A percentile compares a stretch with the other conserved stretches of the same genome.
Evolutionary conservation across 352 stramenopile species (phyloP).

Genomic region (Elongisporangium anandrum): DNA sequence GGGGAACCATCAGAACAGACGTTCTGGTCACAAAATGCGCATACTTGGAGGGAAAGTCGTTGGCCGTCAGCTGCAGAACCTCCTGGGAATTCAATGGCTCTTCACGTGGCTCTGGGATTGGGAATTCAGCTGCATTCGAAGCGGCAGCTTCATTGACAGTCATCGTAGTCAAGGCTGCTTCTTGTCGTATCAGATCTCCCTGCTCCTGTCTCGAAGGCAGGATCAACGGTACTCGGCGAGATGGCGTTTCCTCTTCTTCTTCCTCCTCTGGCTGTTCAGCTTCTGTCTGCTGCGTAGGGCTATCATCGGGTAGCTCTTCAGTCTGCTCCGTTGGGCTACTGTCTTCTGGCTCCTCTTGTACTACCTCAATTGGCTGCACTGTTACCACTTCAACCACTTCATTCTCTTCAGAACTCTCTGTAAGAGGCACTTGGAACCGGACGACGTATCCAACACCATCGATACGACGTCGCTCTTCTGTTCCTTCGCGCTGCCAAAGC

Average conservation of each 20-base stretch:
- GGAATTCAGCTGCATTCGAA: background rate
- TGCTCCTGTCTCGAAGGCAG: background rate
- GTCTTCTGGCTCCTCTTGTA: background rate
- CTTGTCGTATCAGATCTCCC: background rate
- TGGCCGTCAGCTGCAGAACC: slow-evolving; percentile 9
- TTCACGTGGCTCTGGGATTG: background rate
- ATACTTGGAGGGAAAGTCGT: slow-evolving; percentile 38
- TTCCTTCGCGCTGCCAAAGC: slow-evolving; percentile 19
- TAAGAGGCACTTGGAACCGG: background rate
- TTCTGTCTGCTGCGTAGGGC: background rate
- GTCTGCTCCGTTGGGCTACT: background rate
- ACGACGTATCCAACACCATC: background rate
- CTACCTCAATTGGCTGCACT: background rate
- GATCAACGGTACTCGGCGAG: background rate
- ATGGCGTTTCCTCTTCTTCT: background rate
- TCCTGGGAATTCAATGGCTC: slow-evolving; percentile 2
- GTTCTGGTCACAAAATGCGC: slow-evolving; percentile 31
- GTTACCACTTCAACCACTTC: background rate
- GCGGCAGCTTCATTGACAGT: background rate
- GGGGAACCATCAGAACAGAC: slow-evolving; percentile 5
- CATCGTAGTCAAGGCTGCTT: background rate
- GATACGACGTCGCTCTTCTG: background rate
- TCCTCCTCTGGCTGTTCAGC: background rate
- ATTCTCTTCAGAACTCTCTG: background rate
- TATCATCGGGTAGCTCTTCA: background rate